Percentiles rank a stretch among this genome's conserved stretches.
Evolutionary conservation across 768 basidiomycete species (phyloP).

Genomic region (Hypholoma sublateritium): DNA sequence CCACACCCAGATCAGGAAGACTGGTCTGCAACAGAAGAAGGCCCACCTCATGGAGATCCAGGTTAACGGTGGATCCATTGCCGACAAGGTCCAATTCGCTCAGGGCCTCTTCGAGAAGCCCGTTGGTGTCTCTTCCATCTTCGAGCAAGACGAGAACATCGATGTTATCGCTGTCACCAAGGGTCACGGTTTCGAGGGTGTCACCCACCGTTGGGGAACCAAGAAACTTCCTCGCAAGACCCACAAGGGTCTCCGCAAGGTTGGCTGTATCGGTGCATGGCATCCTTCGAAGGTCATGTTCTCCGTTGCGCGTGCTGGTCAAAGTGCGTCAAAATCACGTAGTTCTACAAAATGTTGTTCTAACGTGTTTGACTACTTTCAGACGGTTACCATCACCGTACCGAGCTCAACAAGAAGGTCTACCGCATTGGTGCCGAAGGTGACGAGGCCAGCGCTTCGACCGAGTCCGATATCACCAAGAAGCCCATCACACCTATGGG

Average conservation of each 20-base stretch:
- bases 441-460: conserved; percentile 85
- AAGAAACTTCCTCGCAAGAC: conserved; percentile 99
- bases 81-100: conserved; percentile 97
- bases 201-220: conserved; percentile 98
- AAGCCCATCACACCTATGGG: conserved; percentile 96
- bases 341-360: background rate
- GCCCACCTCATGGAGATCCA: conserved; percentile 99
- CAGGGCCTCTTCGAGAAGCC: conserved; percentile 96
- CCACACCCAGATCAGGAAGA: conserved; percentile 98
- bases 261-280: conserved; percentile 98
- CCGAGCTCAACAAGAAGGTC: conserved; percentile 98
- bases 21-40: conserved; percentile 97
- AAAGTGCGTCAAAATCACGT: conserved; percentile 63
- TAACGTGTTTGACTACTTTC: conserved; percentile 6
- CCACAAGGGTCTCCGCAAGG: conserved; percentile 99
- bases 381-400: conserved; percentile 97
- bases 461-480: conserved; percentile 92
- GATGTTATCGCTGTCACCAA: conserved; percentile 98
- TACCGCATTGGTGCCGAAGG: conserved; percentile 87
- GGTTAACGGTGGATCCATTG: conserved; percentile 93
- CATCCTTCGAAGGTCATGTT: conserved; percentile 99
- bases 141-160: conserved; percentile 96
- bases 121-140: conserved; percentile 79
- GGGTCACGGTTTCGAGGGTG: conserved; percentile 99
- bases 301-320: conserved; percentile 99